Conservation (phyloP, 805 yeast species). For the Saccharomycopsis sp. region DNA sequence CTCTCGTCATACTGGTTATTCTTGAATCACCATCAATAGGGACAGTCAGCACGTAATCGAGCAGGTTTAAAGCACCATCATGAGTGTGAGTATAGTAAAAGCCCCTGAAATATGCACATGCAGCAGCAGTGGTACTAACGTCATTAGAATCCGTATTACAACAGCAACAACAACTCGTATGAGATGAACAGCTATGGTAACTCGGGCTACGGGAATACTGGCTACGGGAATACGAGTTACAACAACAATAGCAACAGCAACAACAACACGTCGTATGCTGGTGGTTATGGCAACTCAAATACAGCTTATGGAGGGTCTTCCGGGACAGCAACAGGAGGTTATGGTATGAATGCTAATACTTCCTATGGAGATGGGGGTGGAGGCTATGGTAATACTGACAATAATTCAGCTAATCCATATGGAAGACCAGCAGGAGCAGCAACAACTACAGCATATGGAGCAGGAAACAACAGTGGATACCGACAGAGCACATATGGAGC, state of each 20-base stretch:
- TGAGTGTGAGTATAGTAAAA: neutral
- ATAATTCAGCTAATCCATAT: neutral
- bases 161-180: slow-evolving; percentile 3
- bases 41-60: too few relatives aligned
- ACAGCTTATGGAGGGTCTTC: slow-evolving; percentile 9
- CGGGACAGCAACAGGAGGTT: slow-evolving; percentile 1
- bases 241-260: too few relatives aligned
- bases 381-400: neutral
- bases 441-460: neutral
- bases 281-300: slow-evolving; percentile 7
- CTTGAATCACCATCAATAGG: too few relatives aligned
- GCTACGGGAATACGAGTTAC: too few relatives aligned
- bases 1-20: too few relatives aligned
- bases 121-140: neutral
- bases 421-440: neutral
- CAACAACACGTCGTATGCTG: slow-evolving; percentile 3
- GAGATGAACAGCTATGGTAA: slow-evolving; percentile 10
- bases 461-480: neutral
- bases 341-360: neutral
- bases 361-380: neutral
- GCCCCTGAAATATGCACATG: neutral
- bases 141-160: neutral
- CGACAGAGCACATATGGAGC: slow-evolving; percentile 1
- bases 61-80: too few relatives aligned
- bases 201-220: too few relatives aligned